Conservation (phyloP, 2,329 filamentous ascomycete genomes). For the Chaetomiaceae sp. region DNA sequence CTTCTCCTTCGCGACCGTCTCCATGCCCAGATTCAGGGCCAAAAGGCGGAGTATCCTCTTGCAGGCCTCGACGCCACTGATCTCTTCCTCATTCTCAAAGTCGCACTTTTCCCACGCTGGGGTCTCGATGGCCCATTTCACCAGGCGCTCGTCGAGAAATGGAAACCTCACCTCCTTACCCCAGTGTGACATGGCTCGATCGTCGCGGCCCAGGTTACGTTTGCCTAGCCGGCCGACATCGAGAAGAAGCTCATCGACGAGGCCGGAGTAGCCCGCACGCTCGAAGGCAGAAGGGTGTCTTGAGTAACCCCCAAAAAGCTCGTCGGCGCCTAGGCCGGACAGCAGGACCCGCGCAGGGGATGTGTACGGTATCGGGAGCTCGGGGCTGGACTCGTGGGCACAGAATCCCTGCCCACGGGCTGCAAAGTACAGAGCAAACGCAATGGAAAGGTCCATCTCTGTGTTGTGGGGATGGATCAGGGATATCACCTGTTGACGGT, state of each 20-base stretch:
- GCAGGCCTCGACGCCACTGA: conserved; percentile 59
- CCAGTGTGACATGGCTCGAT: conserved; percentile 86
- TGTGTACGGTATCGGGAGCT: conserved; percentile 42
- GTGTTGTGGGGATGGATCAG: conserved; percentile 93
- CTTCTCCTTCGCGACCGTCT: conserved; percentile 72
- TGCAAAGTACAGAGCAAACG: conserved; percentile 90
- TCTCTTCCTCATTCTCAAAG: conserved; percentile 52
- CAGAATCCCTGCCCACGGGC: conserved; percentile 63
- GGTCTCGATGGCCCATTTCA: conserved; percentile 70
- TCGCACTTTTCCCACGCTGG: conserved; percentile 86
- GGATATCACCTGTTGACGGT: conserved; percentile 64
- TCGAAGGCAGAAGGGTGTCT: conserved; percentile 75
- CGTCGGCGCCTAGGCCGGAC: conserved; percentile 90
- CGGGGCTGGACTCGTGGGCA: conserved; percentile 22
- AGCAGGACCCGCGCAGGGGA: conserved; percentile 78
- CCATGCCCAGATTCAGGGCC: conserved; percentile 69
- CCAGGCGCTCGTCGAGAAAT: conserved; percentile 79
- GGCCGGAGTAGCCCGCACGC: conserved; percentile 61
- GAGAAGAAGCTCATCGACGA: conserved; percentile 77
- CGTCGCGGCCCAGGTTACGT: conserved; percentile 91
- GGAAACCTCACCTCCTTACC: conserved; percentile 85
- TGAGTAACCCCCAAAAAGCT: conserved; percentile 90
- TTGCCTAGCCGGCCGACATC: conserved; percentile 84
- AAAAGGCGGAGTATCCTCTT: conserved; percentile 78
- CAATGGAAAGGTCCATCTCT: conserved; percentile 97